These are phyloP conservation scores for Salmacisia buchloeana DNA, from an alignment of 1,284 basidiomycete genomes.

Conservation along the genomic window DNA sequence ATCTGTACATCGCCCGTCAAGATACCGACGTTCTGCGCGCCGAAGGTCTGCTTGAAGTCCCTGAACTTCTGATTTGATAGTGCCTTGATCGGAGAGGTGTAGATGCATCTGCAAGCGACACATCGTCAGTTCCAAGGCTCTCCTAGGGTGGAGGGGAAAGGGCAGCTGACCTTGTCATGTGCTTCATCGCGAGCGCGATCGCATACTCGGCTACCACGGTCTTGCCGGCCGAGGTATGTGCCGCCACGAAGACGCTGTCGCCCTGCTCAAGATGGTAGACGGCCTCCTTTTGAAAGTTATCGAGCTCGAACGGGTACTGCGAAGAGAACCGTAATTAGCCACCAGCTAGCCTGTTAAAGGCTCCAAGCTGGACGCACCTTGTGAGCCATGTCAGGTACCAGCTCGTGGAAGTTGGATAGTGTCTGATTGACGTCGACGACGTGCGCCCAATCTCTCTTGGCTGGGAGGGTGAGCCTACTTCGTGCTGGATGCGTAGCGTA, in stretches of 20 bases:
- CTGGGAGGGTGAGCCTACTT: slow-evolving; percentile 18
- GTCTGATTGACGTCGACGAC: slow-evolving; percentile 87
- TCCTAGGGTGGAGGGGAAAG: neutral
- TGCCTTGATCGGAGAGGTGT: slow-evolving; percentile 98
- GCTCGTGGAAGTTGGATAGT: slow-evolving; percentile 76
- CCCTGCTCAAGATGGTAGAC: slow-evolving; percentile 96
- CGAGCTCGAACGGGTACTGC: slow-evolving; percentile 66
- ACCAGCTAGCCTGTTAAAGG: neutral
- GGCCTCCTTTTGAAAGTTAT: slow-evolving; percentile 94
- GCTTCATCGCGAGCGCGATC: slow-evolving; percentile 88
- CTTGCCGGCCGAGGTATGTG: slow-evolving; percentile 98
- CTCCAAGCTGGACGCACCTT: slow-evolving; percentile 55
- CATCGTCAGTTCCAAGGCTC: no score
- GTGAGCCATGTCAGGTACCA: slow-evolving; percentile 85
- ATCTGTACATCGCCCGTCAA: slow-evolving; percentile 98
- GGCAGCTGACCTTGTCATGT: slow-evolving; percentile 80
- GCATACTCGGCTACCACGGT: slow-evolving; percentile 99
- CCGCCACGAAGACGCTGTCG: slow-evolving; percentile 96
- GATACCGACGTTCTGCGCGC: slow-evolving; percentile 85
- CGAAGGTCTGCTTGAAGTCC: slow-evolving; percentile 96
- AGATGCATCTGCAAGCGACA: slow-evolving; percentile 67
- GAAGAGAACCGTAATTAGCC: neutral
- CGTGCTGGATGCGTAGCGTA: neutral
- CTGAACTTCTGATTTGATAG: slow-evolving; percentile 98
- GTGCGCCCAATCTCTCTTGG: slow-evolving; percentile 94